Evolutionary conservation across 192 early-diverging fungal genomes (phyloP).

Genomic region (Entophlyctis luteolus): DNA sequence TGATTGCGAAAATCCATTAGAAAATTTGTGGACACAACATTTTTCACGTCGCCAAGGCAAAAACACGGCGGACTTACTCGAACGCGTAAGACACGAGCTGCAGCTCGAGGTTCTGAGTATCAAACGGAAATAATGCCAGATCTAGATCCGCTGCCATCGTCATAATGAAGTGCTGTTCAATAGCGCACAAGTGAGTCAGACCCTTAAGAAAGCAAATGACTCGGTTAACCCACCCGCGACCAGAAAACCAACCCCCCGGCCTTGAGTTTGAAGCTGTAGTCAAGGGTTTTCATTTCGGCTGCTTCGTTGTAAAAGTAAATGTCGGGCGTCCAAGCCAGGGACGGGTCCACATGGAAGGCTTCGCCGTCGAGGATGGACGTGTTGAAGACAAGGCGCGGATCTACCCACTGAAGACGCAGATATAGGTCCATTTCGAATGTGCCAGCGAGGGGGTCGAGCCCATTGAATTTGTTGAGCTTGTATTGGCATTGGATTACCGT

Average conservation of each 20-base stretch:
- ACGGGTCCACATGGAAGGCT: constrained; percentile 8
- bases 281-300: neutral
- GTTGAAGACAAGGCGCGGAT: constrained; percentile 18
- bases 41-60: too few species aligned
- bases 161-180: constrained; percentile 18
- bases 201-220: neutral
- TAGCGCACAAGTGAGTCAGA: neutral
- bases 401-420: constrained; percentile 22
- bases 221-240: neutral
- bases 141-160: constrained; percentile 4
- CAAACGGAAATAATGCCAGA: constrained; percentile 16
- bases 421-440: constrained; percentile 21
- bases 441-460: constrained; percentile 10
- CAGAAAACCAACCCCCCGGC: constrained; percentile 13
- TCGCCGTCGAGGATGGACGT: constrained; percentile 3
- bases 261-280: constrained; percentile 13
- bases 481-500: constrained; percentile 15
- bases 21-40: neutral
- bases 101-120: constrained; percentile 10
- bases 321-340: constrained; percentile 21
- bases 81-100: constrained; percentile 18
- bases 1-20: too few species aligned
- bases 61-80: constrained; percentile 4
- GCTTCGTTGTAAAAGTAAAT: constrained; percentile 30
- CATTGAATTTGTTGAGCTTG: constrained; percentile 8